Conservation (phyloP, 2,329 filamentous ascomycete species). For the Alternaria atra region DNA sequence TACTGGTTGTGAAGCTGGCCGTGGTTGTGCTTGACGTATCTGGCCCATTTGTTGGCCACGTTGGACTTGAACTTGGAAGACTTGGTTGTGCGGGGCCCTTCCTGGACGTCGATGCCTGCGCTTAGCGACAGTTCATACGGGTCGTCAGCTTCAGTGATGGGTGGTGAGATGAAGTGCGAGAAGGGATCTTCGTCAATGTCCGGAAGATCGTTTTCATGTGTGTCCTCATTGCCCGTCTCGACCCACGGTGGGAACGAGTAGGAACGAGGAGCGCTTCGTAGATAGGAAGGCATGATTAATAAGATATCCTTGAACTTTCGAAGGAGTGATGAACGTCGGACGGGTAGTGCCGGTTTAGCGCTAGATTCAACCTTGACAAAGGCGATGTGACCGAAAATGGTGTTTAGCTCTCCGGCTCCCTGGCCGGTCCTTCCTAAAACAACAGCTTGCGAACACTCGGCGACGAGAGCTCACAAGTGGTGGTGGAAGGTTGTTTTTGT, state of each 20-base stretch:
- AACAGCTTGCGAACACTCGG: constrained; percentile 29
- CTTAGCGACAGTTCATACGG: constrained; percentile 51
- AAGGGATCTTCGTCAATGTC: constrained; percentile 56
- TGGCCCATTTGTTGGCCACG: constrained; percentile 53
- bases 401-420: constrained; percentile 37
- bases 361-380: constrained; percentile 40
- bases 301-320: constrained; percentile 36
- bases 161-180: constrained; percentile 54
- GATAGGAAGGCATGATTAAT: constrained; percentile 47
- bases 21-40: constrained; percentile 51
- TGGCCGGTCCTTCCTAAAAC: constrained; percentile 42
- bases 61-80: constrained; percentile 51
- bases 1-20: constrained; percentile 43
- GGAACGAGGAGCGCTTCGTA: constrained; percentile 38
- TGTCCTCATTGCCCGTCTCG: constrained; percentile 36
- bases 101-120: constrained; percentile 50
- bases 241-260: constrained; percentile 50
- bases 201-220: constrained; percentile 35
- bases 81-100: constrained; percentile 42
- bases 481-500: constrained; percentile 26
- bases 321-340: constrained; percentile 32
- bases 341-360: constrained; percentile 31
- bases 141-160: constrained; percentile 53
- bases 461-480: constrained; percentile 26
- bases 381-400: constrained; percentile 26